These are phyloP conservation scores for Filobasidium wieringae DNA, from an alignment of 768 basidiomycete species.

Conservation along the genomic window DNA sequence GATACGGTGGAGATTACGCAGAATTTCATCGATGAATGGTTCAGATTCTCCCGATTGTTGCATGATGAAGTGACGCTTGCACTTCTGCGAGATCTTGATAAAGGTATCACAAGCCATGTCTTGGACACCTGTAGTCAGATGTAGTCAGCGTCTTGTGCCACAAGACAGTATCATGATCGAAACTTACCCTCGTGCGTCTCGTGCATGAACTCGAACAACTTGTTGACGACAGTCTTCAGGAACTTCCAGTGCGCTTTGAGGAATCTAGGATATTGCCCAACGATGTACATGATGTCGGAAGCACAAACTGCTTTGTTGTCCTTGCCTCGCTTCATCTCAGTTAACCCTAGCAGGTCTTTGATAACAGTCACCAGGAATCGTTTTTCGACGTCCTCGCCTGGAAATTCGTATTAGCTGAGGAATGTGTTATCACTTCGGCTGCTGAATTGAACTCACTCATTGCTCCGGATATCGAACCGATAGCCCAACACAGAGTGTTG, in stretches of 20 bases:
- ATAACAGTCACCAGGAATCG: conserved; percentile 98
- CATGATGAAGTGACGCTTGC: conserved; percentile 94
- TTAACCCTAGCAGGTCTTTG: conserved; percentile 92
- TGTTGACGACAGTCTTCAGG: conserved; percentile 98
- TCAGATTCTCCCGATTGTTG: conserved; percentile 93
- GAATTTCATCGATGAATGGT: conserved; percentile 94
- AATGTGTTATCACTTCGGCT: not conserved
- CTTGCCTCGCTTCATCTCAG: conserved; percentile 97
- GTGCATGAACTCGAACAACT: conserved; percentile 99
- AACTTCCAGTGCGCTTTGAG: conserved; percentile 99
- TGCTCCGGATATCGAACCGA: conserved; percentile 95
- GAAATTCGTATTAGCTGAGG: not conserved
- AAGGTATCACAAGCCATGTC: conserved; percentile 99
- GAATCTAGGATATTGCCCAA: conserved; percentile 98
- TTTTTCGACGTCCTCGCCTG: conserved; percentile 98
- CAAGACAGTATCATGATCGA: not conserved
- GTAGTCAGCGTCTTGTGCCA: not conserved
- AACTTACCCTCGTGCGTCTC: conserved; percentile 86
- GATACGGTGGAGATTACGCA: conserved; percentile 79
- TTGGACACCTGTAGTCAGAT: conserved; percentile 61
- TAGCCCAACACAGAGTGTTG: conserved; percentile 99
- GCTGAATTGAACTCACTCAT: conserved; percentile 60
- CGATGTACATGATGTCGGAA: conserved; percentile 63
- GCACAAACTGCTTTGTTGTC: conserved; percentile 97
- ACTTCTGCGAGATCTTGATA: conserved; percentile 99